These are phyloP conservation scores for Aphanocladium album DNA, from an alignment of 2,329 filamentous ascomycete genomes.

Conservation along the genomic window DNA sequence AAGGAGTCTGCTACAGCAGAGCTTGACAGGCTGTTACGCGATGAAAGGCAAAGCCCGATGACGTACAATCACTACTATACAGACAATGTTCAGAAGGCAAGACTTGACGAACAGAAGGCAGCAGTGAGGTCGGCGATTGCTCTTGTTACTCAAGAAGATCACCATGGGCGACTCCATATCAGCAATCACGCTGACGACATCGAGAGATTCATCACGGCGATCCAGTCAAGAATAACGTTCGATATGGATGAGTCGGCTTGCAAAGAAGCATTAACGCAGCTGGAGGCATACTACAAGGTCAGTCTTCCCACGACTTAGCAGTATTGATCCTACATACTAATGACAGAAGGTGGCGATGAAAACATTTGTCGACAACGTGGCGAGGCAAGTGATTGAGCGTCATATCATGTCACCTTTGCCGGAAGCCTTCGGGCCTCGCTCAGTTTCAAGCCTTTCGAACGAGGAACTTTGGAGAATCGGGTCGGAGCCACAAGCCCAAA, in stretches of 20 bases:
- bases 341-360: conserved; percentile 17
- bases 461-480: too few species aligned
- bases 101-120: conserved; percentile 11
- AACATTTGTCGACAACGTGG: conserved; percentile 22
- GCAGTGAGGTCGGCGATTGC: conserved; percentile 9
- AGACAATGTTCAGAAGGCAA: conserved; percentile 15
- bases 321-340: neutral
- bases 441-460: neutral
- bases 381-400: conserved; percentile 20
- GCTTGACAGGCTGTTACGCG: too few species aligned
- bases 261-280: conserved; percentile 15
- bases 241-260: conserved; percentile 19
- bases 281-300: conserved; percentile 23
- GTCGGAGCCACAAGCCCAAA: too few species aligned
- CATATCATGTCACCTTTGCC: conserved; percentile 19
- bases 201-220: conserved; percentile 7
- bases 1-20: too few species aligned
- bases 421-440: conserved; percentile 12
- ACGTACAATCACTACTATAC: conserved; percentile 20
- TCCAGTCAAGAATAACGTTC: conserved; percentile 13
- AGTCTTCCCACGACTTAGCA: neutral
- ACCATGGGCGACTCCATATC: conserved; percentile 12
- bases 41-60: conserved; percentile 14
- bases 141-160: neutral
- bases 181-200: conserved; percentile 6